phyloP scores from a whole-genome alignment of 164 flowering plant genomes.

The Kalanchoe fedtschenkoi region DNA sequence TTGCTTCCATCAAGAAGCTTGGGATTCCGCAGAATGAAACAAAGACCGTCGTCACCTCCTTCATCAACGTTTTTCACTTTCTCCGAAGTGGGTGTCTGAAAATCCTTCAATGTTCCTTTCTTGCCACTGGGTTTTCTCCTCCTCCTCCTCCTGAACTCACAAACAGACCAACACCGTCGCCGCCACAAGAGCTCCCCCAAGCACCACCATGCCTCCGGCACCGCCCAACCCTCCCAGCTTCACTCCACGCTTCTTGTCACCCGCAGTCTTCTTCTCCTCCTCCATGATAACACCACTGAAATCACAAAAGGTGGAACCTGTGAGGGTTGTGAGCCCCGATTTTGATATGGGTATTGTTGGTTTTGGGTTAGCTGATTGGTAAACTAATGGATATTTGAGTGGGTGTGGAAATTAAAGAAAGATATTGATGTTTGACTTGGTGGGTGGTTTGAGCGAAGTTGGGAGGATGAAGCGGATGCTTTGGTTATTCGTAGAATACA shows the following conservation, averaged over 20 bases:
- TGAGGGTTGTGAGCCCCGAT: not conserved
- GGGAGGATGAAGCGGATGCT: not conserved
- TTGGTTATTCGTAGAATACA: too few species aligned
- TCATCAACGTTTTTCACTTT: constrained; percentile 1
- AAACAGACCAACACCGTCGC: not conserved
- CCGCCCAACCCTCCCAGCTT: constrained; percentile 2
- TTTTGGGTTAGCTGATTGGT: not conserved
- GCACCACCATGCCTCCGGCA: constrained; percentile 1
- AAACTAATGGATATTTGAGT: too few species aligned
- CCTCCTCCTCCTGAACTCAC: not conserved
- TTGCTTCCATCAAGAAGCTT: not conserved
- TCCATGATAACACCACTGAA: not conserved
- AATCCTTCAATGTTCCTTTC: constrained; percentile 3
- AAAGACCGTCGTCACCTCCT: not conserved
- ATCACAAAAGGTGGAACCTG: not conserved
- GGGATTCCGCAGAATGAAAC: not conserved
- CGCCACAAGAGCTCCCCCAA: constrained; percentile 5
- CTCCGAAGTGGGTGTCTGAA: not conserved
- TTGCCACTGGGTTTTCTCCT: not conserved
- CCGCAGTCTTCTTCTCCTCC: constrained; percentile 1
- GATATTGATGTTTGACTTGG: not conserved
- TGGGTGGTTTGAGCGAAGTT: not conserved
- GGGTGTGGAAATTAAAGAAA: not conserved
- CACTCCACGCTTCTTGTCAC: not conserved
- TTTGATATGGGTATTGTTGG: not conserved